These are phyloP conservation scores for Paxillus ammoniavirescens DNA, from an alignment of 768 basidiomycete genomes.

Conservation along the genomic window DNA sequence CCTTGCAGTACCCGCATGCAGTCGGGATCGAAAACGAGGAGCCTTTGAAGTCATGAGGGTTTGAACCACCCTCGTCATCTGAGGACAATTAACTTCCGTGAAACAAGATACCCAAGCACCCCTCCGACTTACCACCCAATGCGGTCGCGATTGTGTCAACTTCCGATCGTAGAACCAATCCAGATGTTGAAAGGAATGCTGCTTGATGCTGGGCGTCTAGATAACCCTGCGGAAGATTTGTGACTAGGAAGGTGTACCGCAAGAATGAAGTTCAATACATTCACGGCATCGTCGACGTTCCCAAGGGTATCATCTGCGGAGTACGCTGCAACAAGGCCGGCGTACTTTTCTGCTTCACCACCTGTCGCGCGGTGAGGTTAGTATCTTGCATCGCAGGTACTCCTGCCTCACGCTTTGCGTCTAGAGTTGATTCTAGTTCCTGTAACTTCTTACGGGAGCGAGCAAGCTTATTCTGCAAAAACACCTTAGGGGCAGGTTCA, in stretches of 20 bases:
- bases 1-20: slow-evolving; percentile 80
- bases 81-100: slow-evolving; percentile 10
- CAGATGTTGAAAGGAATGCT: slow-evolving; percentile 51
- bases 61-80: slow-evolving; percentile 75
- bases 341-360: slow-evolving; percentile 52
- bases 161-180: slow-evolving; percentile 61
- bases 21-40: slow-evolving; percentile 86
- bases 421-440: slow-evolving; percentile 57
- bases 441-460: slow-evolving; percentile 58
- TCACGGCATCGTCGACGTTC: slow-evolving; percentile 41
- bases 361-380: slow-evolving; percentile 35
- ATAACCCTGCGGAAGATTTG: slow-evolving; percentile 45
- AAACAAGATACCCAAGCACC: not conserved
- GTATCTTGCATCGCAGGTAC: not conserved
- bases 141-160: slow-evolving; percentile 56
- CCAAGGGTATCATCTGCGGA: slow-evolving; percentile 48
- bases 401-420: slow-evolving; percentile 55
- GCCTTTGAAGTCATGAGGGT: slow-evolving; percentile 79
- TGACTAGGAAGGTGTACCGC: slow-evolving; percentile 1
- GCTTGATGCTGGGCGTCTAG: slow-evolving; percentile 64
- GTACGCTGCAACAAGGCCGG: slow-evolving; percentile 46
- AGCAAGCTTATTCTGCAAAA: slow-evolving; percentile 76
- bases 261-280: slow-evolving; percentile 12
- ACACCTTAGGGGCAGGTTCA: slow-evolving; percentile 70
- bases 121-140: slow-evolving; percentile 54